Conservation (phyloP, 2,329 filamentous ascomycete genomes). For the Rutstroemia sp. region DNA sequence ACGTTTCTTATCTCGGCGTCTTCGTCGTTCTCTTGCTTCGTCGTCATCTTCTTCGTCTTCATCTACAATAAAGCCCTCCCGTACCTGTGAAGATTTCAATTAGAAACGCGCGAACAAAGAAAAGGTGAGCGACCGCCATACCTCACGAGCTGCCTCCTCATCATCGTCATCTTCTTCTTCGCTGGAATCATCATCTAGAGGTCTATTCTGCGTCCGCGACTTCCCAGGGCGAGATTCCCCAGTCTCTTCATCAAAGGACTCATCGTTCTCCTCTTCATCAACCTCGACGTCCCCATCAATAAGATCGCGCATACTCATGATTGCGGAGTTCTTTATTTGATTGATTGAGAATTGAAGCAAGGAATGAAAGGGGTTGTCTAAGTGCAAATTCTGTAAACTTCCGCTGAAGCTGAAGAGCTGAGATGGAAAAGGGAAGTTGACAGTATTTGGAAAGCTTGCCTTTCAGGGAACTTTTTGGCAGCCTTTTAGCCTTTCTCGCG, state of each 20-base stretch:
- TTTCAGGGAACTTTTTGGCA: slow-evolving; percentile 7
- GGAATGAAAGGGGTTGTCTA: neutral
- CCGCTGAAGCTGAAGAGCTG: neutral
- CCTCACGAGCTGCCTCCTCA: slow-evolving; percentile 72
- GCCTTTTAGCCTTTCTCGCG: slow-evolving; percentile 9
- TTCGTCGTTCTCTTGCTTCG: slow-evolving; percentile 42
- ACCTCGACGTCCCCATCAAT: slow-evolving; percentile 82
- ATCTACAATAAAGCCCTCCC: slow-evolving; percentile 93
- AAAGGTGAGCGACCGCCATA: slow-evolving; percentile 33
- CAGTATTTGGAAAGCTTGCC: neutral
- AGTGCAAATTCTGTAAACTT: neutral
- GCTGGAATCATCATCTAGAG: slow-evolving; percentile 66
- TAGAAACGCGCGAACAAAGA: neutral
- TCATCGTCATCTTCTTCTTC: slow-evolving; percentile 92
- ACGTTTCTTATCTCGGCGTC: slow-evolving; percentile 71
- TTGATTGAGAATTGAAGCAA: neutral
- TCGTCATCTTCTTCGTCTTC: slow-evolving; percentile 73
- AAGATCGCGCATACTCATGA: slow-evolving; percentile 67
- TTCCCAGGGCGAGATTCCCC: slow-evolving; percentile 43
- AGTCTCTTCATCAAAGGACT: slow-evolving; percentile 71
- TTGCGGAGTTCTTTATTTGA: slow-evolving; percentile 26
- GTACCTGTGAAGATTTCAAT: slow-evolving; percentile 50
- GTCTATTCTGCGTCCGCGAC: slow-evolving; percentile 32
- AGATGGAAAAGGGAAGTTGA: neutral
- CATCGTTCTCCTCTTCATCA: slow-evolving; percentile 78